Percentiles rank a stretch among this genome's conserved stretches.
Conservation (phyloP, 371 early-diverging fungal species). For the Zychaea mexicana region DNA sequence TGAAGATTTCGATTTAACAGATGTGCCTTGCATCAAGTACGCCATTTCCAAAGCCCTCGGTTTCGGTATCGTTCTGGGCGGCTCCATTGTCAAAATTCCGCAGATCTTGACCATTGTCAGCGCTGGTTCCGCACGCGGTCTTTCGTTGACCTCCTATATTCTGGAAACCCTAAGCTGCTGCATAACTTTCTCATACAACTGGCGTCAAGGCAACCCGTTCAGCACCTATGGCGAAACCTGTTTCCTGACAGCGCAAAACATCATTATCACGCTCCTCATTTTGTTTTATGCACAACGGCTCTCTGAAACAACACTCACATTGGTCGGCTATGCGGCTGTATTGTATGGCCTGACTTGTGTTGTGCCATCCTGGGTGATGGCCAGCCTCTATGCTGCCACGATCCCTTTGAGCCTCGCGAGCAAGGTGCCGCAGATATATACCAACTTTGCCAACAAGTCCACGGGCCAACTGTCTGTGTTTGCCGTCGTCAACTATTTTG, state of each 20-base stretch:
- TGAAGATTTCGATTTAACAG: constrained; percentile 65
- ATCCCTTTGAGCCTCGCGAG: constrained; percentile 79
- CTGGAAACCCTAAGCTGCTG: constrained; percentile 83
- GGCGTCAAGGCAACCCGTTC: constrained; percentile 81
- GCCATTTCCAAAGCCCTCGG: constrained; percentile 89
- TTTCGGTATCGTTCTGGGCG: constrained; percentile 88
- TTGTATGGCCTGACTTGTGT: constrained; percentile 53
- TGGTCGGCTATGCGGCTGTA: constrained; percentile 28
- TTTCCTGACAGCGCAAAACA: constrained; percentile 80
- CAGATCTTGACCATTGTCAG: constrained; percentile 90
- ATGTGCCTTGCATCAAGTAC: constrained; percentile 79
- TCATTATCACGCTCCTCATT: constrained; percentile 74
- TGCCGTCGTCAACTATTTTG: constrained; percentile 82
- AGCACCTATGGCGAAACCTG: constrained; percentile 91
- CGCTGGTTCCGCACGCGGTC: constrained; percentile 76
- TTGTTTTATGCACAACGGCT: constrained; percentile 53
- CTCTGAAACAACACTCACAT: constrained; percentile 21
- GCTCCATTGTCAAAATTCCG: constrained; percentile 92
- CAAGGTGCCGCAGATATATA: constrained; percentile 86
- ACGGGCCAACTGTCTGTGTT: constrained; percentile 92
- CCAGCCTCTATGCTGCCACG: constrained; percentile 70
- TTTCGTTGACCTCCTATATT: constrained; percentile 77
- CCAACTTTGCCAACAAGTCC: constrained; percentile 73
- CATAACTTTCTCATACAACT: constrained; percentile 85
- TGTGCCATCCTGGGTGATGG: constrained; percentile 52